phyloP scores from a whole-genome alignment of 129 eudicot genomes.

The Tanacetum coccineum region DNA sequence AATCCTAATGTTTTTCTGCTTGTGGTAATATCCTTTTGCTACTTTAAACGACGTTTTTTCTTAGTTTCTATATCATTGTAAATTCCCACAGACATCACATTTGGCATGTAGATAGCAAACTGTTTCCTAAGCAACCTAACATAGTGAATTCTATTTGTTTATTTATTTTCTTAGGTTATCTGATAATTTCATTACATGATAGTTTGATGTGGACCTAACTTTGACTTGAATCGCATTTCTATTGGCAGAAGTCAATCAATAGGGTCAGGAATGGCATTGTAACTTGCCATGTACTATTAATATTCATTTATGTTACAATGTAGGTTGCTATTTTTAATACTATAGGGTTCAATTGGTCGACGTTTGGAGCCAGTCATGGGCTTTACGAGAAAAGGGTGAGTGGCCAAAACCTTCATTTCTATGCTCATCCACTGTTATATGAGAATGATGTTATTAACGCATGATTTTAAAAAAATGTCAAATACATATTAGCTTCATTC shows the following conservation, averaged over 20 bases:
- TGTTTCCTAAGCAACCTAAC: background rate
- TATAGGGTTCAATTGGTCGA: constrained; percentile 13
- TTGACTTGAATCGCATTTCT: constrained; percentile 15
- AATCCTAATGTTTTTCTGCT: too few species aligned
- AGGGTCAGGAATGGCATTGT: constrained; percentile 15
- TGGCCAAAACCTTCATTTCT: constrained; percentile 16
- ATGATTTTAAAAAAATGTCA: too few species aligned
- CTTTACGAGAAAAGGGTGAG: constrained; percentile 34
- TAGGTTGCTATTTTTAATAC: constrained; percentile 4
- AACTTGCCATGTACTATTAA: background rate
- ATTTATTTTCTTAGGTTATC: constrained; percentile 2
- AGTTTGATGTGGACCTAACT: constrained; percentile 16
- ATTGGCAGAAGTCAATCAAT: constrained; percentile 26
- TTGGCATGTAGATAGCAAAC: background rate
- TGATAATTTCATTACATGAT: background rate
- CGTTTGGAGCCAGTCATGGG: constrained; percentile 31
- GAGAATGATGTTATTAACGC: too few species aligned
- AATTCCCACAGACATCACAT: background rate
- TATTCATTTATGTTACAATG: constrained; percentile 18
- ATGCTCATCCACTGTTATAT: background rate
- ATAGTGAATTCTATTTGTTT: background rate
- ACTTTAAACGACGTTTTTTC: too few species aligned
- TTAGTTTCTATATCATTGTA: background rate
- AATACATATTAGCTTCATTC: too few species aligned
- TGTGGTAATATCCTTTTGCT: too few species aligned